Percentiles rank a stretch among this genome's conserved stretches.
These are phyloP conservation scores for Phytophthora boehmeriae DNA, from an alignment of 352 stramenopile species.

Conservation along the genomic window DNA sequence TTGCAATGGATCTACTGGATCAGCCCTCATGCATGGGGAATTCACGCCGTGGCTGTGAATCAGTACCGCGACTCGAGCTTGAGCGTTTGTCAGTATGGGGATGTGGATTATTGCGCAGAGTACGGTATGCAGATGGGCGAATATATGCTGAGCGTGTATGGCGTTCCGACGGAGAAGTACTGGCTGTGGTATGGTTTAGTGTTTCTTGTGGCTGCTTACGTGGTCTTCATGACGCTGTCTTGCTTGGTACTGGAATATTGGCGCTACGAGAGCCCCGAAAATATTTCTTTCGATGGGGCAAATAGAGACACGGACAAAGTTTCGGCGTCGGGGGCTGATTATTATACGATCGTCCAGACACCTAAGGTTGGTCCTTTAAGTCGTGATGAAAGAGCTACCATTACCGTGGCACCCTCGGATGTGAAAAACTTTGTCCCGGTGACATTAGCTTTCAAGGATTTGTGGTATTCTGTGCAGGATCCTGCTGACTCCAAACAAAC, in stretches of 20 bases:
- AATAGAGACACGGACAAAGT: not conserved
- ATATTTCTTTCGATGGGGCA: constrained; percentile 1
- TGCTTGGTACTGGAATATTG: constrained; percentile 44
- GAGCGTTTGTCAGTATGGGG: constrained; percentile 36
- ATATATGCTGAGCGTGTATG: constrained; percentile 38
- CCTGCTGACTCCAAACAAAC: constrained; percentile 20
- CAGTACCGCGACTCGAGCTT: constrained; percentile 42
- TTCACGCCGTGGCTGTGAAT: constrained; percentile 41
- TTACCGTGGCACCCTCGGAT: constrained; percentile 49
- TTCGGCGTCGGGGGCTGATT: not conserved
- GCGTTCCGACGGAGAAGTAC: constrained; percentile 33
- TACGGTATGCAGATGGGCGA: constrained; percentile 41
- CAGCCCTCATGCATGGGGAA: constrained; percentile 51
- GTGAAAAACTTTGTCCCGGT: constrained; percentile 53
- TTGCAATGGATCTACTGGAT: constrained; percentile 69
- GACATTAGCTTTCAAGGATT: constrained; percentile 43
- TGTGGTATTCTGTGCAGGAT: constrained; percentile 44
- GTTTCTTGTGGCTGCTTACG: constrained; percentile 32
- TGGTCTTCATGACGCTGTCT: constrained; percentile 43
- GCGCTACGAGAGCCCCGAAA: constrained; percentile 30
- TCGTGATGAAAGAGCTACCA: not conserved
- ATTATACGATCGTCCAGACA: constrained; percentile 12
- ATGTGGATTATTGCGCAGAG: constrained; percentile 39
- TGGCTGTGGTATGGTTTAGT: constrained; percentile 43
- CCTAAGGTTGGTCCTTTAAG: not conserved